Percentiles rank a stretch among this genome's conserved stretches.
Evolutionary conservation across 2,329 filamentous ascomycete genomes (phyloP).

Genomic region (Trichothecium sympodiale): DNA sequence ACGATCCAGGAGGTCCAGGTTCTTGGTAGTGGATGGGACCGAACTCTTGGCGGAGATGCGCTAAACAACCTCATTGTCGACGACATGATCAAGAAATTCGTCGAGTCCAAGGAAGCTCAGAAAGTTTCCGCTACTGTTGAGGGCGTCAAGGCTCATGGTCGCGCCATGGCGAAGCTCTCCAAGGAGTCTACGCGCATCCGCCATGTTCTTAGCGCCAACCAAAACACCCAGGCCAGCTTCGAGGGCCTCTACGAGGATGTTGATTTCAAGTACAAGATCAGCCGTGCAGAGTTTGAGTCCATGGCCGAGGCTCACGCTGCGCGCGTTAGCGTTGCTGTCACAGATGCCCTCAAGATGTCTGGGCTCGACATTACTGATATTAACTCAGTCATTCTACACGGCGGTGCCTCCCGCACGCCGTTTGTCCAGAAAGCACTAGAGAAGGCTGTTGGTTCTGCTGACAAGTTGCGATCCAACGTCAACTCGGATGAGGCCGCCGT

Average conservation of each 20-base stretch:
- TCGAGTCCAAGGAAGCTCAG: conserved; percentile 57
- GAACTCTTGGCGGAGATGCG: conserved; percentile 77
- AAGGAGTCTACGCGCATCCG: conserved; percentile 83
- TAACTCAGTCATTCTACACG: conserved; percentile 86
- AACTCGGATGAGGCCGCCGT: conserved; percentile 96
- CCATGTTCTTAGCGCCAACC: conserved; percentile 88
- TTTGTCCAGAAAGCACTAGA: conserved; percentile 90
- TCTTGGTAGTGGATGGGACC: conserved; percentile 78
- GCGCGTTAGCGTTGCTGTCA: conserved; percentile 58
- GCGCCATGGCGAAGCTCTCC: conserved; percentile 78
- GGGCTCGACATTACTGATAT: conserved; percentile 65
- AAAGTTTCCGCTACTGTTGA: conserved; percentile 50
- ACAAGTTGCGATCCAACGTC: conserved; percentile 85
- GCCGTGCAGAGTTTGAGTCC: conserved; percentile 69
- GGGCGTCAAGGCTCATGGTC: conserved; percentile 62
- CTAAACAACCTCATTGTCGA: conserved; percentile 82
- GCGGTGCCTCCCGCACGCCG: conserved; percentile 79
- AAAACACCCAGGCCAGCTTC: conserved; percentile 67
- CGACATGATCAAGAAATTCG: conserved; percentile 75
- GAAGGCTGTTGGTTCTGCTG: conserved; percentile 54
- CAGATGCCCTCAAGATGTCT: conserved; percentile 63
- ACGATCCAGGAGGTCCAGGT: conserved; percentile 92
- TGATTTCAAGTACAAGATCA: conserved; percentile 87
- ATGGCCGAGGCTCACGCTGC: conserved; percentile 57
- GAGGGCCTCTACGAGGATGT: conserved; percentile 87